Base-by-base conservation (phyloP, 208 protist species). In the Acanthamoeba sp. region DNA sequence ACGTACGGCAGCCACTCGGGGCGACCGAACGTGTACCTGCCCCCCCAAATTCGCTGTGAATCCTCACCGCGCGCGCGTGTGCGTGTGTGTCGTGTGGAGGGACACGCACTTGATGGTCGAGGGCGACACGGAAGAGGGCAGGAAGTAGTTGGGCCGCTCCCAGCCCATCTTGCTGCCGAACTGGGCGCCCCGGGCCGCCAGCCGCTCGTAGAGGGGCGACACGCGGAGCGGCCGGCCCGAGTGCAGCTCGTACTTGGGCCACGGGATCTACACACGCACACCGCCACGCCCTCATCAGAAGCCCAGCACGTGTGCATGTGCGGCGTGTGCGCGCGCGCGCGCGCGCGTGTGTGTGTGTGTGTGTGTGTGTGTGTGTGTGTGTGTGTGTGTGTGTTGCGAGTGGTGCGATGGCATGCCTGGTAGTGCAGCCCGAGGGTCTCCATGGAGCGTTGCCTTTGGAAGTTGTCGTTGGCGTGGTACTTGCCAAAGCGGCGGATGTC, bases 101-200 rank as follows among this genome's bases (percentile, higher is more conserved):
- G 38, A 38, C 14, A 38, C 16, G 22, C 16, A 82, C 34, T 32
- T 38, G 36, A 82, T 52, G 73, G 38, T 32, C 3, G 42, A 42
- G 18, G 73, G 42, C 42, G 73, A 69, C 9, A 69, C 29, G n/a
- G 59, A 69, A 6, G 59, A n/a, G 59, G 59, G 59, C 14, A 82
- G 42, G 73, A 82, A 82, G 38, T 50, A 82, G 73, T 82, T 82
- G 73, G 73, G 73, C 24, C 73, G 34, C 18, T 82, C 73, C 73
- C 73, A 82, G 9, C 73, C 73, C 38, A 52, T 42, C 73, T 82
- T 82, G 73, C 38, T 50, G 34, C 73, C 73, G 29, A 52, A 82
- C 22, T 52, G 34, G 73, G 38, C 34, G 6, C 73, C 73, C 7
- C 42, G 6, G 2, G 18, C 32, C 24, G 73, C 73, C 34, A 82